phyloP scores from a whole-genome alignment of 1,284 basidiomycete species.

The Sporisorium iseilematis-ciliati region DNA sequence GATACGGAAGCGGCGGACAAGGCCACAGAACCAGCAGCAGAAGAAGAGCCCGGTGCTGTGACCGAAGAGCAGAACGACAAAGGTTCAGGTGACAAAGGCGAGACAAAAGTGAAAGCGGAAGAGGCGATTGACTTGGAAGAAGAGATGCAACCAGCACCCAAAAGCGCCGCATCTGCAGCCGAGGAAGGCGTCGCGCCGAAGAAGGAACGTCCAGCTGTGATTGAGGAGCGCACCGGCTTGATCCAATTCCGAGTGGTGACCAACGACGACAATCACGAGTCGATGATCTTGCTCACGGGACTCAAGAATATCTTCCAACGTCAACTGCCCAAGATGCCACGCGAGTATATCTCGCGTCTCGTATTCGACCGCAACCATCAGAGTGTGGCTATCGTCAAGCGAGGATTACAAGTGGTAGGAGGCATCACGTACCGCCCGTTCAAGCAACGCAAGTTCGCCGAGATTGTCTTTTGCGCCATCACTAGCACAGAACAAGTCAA shows the following conservation, averaged over 20 bases:
- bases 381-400: conserved; percentile 92
- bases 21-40: conserved; percentile 1
- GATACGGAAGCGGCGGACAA: conserved; percentile 5
- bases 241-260: conserved; percentile 88
- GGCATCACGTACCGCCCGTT: conserved; percentile 98
- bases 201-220: conserved; percentile 75
- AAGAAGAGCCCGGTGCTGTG: neutral
- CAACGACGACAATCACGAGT: conserved; percentile 79
- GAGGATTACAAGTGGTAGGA: conserved; percentile 94
- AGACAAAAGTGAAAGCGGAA: conserved; percentile 43
- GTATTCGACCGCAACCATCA: conserved; percentile 94
- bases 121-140: conserved; percentile 48
- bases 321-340: conserved; percentile 98
- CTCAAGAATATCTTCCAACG: conserved; percentile 97
- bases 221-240: conserved; percentile 85
- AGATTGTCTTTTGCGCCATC: conserved; percentile 99
- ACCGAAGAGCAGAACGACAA: conserved; percentile 7
- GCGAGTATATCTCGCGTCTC: conserved; percentile 96
- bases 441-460: conserved; percentile 91
- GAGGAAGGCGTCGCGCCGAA: conserved; percentile 44
- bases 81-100: neutral
- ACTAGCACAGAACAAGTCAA: conserved; percentile 97
- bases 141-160: conserved; percentile 36
- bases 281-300: conserved; percentile 86
- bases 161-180: conserved; percentile 45